Base-by-base conservation (phyloP, 106 monocot genomes). In the Dioscorea alata region DNA sequence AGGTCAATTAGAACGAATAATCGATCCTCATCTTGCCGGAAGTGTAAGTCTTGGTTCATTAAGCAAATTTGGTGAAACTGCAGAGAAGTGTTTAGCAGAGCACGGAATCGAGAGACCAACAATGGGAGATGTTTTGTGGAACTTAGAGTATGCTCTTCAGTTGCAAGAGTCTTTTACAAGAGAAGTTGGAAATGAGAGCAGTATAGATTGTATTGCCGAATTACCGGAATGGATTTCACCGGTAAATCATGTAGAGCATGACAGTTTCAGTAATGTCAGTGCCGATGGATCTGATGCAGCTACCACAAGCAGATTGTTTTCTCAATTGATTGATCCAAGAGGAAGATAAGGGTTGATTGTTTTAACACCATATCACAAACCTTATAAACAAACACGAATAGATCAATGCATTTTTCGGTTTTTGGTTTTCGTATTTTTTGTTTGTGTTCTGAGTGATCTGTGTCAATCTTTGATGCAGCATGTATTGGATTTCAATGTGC, bases 81-180 rank as follows among this genome's bases (percentile, higher is more conserved):
- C 87, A 13, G 80, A 83, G 63, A 87, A 87, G 54, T 87, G 87
- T 60, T 76, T 87, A 24, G 77, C 69, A 12, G 87, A 87, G 48
- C 42, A 77, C 49, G 83, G 87, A 0, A 49, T 74, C 5, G 87
- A 87, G n/a, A 73, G 87, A 60, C 87, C 87, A 15, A 59, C 80
- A 48, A 87, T 87, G 83, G 87, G 87, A 50, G 87, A 87, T 72
- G 87, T 87, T n/a, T 63, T 83, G 54, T 87, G 87, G 83, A 87
- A 83, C 69, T 71, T 87, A 25, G 87, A 87, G 53, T 87, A 84
- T 61, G 76, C 87, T 31, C 83, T 87, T 60, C 83, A 83, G 56
- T 68, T 87, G 24, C 87, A 87, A 56, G 83, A 83, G 71, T 68
- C 57, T 63, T 77, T 82, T 35, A 56, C 48, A 25, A 70, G 50